phyloP scores from a whole-genome alignment of 768 basidiomycete genomes.

The Hebeloma cylindrosporum region DNA sequence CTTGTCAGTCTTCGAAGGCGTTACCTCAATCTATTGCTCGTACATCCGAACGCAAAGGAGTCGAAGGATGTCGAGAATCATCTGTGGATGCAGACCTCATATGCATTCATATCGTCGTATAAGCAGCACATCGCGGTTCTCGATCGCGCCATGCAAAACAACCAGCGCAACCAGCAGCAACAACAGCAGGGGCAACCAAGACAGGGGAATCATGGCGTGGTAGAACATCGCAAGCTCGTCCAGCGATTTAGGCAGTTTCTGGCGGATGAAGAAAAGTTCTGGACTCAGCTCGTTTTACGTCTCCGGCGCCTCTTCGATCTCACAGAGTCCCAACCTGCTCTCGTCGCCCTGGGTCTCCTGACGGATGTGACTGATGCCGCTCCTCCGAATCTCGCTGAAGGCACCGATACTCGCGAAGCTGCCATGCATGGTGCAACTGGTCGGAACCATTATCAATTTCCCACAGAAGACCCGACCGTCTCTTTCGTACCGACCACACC shows the following conservation, averaged over 20 bases:
- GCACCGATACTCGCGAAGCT: constrained; percentile 19
- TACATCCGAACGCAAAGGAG: constrained; percentile 68
- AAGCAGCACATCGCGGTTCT: constrained; percentile 71
- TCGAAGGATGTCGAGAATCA: constrained; percentile 79
- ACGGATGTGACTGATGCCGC: constrained; percentile 34
- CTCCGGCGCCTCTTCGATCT: constrained; percentile 71
- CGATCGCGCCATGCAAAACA: constrained; percentile 54
- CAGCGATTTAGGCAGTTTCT: constrained; percentile 91
- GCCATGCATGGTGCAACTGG: constrained; percentile 32
- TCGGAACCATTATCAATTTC: constrained; percentile 66
- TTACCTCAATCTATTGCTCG: constrained; percentile 67
- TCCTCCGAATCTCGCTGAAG: constrained; percentile 18
- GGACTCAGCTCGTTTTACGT: constrained; percentile 76
- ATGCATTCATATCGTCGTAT: constrained; percentile 80
- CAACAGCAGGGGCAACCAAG: constrained; percentile 31
- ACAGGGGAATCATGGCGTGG: constrained; percentile 50
- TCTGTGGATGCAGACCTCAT: constrained; percentile 92
- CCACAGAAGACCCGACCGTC: constrained; percentile 48
- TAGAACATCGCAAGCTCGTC: constrained; percentile 83
- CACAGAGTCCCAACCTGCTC: constrained; percentile 58
- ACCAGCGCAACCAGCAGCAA: constrained; percentile 37
- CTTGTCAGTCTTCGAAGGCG: constrained; percentile 61
- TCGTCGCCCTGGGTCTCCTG: constrained; percentile 58
- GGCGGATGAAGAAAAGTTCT: constrained; percentile 88
- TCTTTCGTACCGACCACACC: constrained; percentile 39